Evolutionary conservation across 495 filamentous ascomycete genomes (phyloP), one percentile per base, ranked within the genome.

Genomic region (Hypoxylon rickii): DNA sequence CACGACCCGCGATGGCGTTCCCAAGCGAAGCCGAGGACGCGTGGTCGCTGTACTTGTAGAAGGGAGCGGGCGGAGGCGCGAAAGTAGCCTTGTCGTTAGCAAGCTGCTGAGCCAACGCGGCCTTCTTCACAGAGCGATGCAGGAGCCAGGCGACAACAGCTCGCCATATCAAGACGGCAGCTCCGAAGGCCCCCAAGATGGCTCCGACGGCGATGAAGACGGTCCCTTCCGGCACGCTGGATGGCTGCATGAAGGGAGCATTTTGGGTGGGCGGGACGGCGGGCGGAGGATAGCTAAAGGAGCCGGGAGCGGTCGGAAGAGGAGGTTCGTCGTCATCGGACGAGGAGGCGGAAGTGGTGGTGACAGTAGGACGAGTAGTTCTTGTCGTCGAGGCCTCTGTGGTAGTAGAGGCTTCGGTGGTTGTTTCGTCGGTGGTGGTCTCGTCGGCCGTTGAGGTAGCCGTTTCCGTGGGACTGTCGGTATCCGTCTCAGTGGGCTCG

Each of bases 141-240:
- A 98, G 79, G 11, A 92, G 90, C 86, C 90, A 97, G 60, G 89
- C 92, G 16, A 97, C 86, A 49, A 96, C 81, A 39, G 79, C 87
- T 46, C 94, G 89, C 94, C 94, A 98, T 45, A 86, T 80, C 2
- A 97, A 79, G 13, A 98, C 80, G 17, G 86, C 81, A 8, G 90
- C 73, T 3, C 84, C 90, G 51, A 97, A 83, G 51, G 92, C 84
- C 21, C 88, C 95, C 3, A 98, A 81, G 22, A 86, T 86, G 15
- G 91, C 89, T 38, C 95, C 94, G 15, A 97, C 95, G 33, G 81
- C 85, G 66, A 98, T 98, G 76, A 98, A 98, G 24, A 98, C 86
- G 18, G 94, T 97, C 13, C 94, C 94, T 73, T 97, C 90, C 0
- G 94, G 94, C 6, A 92, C 80, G 37, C 78, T 87, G n/a, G 90